Percentiles rank a stretch among this genome's conserved stretches.
These are phyloP conservation scores for Alloascoidea africana DNA, from an alignment of 805 yeast species.

Conservation along the genomic window DNA sequence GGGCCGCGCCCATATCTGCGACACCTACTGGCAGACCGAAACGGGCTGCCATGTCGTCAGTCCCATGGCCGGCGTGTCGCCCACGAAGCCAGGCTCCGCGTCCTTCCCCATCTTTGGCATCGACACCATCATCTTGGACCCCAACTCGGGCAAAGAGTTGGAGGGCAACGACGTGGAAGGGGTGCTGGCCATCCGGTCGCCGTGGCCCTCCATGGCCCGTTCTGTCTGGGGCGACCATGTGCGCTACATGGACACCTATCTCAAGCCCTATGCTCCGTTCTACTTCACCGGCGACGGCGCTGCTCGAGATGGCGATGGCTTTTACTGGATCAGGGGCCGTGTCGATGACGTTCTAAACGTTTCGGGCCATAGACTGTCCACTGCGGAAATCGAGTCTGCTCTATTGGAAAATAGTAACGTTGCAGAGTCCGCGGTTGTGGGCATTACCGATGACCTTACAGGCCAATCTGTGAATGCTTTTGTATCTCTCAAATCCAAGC, in stretches of 20 bases:
- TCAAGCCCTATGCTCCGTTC: constrained; percentile 83
- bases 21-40: constrained; percentile 99
- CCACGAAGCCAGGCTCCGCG: constrained; percentile 96
- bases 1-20: constrained; percentile 76
- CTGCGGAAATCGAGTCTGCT: constrained; percentile 95
- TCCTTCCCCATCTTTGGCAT: constrained; percentile 94
- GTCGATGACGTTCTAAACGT: constrained; percentile 98
- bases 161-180: constrained; percentile 89
- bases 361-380: constrained; percentile 91
- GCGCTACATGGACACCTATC: constrained; percentile 81
- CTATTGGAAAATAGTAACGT: constrained; percentile 66
- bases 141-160: constrained; percentile 77
- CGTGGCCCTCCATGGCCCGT: constrained; percentile 99
- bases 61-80: constrained; percentile 87
- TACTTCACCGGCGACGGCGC: constrained; percentile 99
- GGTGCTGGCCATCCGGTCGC: constrained; percentile 73
- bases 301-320: constrained; percentile 92
- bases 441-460: constrained; percentile 85
- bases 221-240: constrained; percentile 81
- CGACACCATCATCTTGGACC: constrained; percentile 82
- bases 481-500: constrained; percentile 75
- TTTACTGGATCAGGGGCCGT: constrained; percentile 95
- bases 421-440: constrained; percentile 91
- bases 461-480: constrained; percentile 97
- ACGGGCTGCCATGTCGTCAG: constrained; percentile 92